These are phyloP conservation scores for Gliomastix tumulicola DNA, from an alignment of 2,329 filamentous ascomycete species.

Conservation along the genomic window DNA sequence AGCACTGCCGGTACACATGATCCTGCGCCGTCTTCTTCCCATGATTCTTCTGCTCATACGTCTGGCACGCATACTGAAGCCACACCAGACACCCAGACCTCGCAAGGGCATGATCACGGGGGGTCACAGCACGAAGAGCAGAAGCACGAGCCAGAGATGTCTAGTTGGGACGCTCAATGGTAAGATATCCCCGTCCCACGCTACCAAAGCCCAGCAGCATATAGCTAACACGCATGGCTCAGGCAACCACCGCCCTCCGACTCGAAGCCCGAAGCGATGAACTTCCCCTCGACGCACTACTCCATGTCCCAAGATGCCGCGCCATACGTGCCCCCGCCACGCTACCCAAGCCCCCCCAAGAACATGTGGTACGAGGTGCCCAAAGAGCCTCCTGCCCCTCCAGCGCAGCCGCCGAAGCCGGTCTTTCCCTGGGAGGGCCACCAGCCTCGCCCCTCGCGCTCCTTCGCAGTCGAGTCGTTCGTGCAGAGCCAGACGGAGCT, in stretches of 20 bases:
- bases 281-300: conserved; percentile 75
- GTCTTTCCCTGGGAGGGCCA: conserved; percentile 90
- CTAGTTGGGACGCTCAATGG: conserved; percentile 49
- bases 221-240: conserved; percentile 9
- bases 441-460: conserved; percentile 54
- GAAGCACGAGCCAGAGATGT: conserved; percentile 17
- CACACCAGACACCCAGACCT: neutral
- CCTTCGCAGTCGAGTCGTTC: conserved; percentile 40
- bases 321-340: conserved; percentile 68
- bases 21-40: too few relatives aligned
- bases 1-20: too few relatives aligned
- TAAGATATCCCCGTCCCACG: conserved; percentile 16
- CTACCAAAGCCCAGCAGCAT: neutral
- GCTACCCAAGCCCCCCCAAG: conserved; percentile 76
- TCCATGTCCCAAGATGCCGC: conserved; percentile 71
- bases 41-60: neutral
- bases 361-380: conserved; percentile 88
- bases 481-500: neutral
- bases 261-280: conserved; percentile 76
- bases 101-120: too few relatives aligned
- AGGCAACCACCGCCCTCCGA: conserved; percentile 57
- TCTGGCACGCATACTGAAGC: neutral
- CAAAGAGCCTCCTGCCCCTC: conserved; percentile 47
- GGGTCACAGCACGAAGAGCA: conserved; percentile 11
- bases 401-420: conserved; percentile 50